Conservation (phyloP, 257 asterid genomes). For the Primulina tabacum region DNA sequence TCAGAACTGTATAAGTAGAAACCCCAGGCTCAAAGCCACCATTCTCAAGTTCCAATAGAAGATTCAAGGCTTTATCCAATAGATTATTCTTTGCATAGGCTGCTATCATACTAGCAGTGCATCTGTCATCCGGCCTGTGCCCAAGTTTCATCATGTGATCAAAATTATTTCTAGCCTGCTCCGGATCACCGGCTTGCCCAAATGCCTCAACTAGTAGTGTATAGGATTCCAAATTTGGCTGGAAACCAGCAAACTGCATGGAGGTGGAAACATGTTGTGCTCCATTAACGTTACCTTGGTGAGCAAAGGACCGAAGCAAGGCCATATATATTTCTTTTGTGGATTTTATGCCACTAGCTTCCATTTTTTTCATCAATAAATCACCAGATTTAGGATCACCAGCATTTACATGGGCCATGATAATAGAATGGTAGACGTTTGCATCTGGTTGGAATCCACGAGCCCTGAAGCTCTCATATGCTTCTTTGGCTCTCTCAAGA, state of each 20-base stretch:
- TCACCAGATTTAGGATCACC: conserved; percentile 44
- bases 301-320: conserved; percentile 54
- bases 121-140: conserved; percentile 74
- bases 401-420: conserved; percentile 66
- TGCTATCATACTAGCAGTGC: conserved; percentile 58
- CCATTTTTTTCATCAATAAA: conserved; percentile 57
- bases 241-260: conserved; percentile 54
- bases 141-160: conserved; percentile 55
- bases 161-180: conserved; percentile 46
- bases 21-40: conserved; percentile 73
- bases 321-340: conserved; percentile 61
- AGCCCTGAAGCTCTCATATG: conserved; percentile 44
- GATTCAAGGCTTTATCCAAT: conserved; percentile 58
- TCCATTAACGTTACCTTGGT: conserved; percentile 31
- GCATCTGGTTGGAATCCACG: conserved; percentile 63
- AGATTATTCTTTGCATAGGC: conserved; percentile 55
- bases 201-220: conserved; percentile 60
- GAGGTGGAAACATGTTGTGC: conserved; percentile 43
- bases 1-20: conserved; percentile 58
- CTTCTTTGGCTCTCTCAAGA: conserved; percentile 49
- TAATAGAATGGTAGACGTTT: conserved; percentile 54
- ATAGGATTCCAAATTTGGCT: conserved; percentile 47
- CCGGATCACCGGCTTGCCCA: conserved; percentile 35
- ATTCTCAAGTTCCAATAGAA: conserved; percentile 67
- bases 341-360: conserved; percentile 42